phyloP scores from a whole-genome alignment of 2,329 filamentous ascomycete species.

The Xylariaceae sp. region DNA sequence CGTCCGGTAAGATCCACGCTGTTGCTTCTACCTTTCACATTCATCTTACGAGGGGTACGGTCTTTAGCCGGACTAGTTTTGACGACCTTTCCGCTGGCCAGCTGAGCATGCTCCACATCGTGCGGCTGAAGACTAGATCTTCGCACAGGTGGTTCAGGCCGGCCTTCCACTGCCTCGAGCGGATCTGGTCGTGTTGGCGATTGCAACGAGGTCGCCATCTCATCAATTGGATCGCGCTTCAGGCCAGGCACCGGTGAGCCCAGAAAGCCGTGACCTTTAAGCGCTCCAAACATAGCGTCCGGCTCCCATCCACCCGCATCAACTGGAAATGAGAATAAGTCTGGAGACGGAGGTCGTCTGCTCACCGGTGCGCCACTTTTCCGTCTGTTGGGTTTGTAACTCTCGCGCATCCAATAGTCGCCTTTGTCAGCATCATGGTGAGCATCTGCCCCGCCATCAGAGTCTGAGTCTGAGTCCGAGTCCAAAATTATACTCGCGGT shows the following conservation, averaged over 20 bases:
- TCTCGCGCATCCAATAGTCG: slow-evolving; percentile 57
- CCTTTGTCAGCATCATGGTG: slow-evolving; percentile 43
- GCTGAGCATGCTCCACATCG: slow-evolving; percentile 18
- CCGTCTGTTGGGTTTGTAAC: slow-evolving; percentile 38
- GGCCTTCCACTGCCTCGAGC: slow-evolving; percentile 27
- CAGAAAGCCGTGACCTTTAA: slow-evolving; percentile 33
- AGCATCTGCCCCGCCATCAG: slow-evolving; percentile 38
- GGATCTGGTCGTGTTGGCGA: slow-evolving; percentile 36
- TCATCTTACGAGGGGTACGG: slow-evolving; percentile 11
- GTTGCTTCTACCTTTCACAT: slow-evolving; percentile 25
- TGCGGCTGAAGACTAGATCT: slow-evolving; percentile 51
- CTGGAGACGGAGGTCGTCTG: slow-evolving; percentile 40
- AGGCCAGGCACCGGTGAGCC: slow-evolving; percentile 30
- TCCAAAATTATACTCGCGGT: slow-evolving; percentile 43
- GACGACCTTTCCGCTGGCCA: slow-evolving; percentile 17
- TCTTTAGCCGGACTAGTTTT: slow-evolving; percentile 21
- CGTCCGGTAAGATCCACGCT: slow-evolving; percentile 27
- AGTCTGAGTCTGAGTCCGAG: slow-evolving; percentile 49
- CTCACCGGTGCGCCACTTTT: slow-evolving; percentile 9
- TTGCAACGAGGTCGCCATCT: slow-evolving; percentile 42
- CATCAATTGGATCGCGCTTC: slow-evolving; percentile 42
- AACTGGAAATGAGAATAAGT: slow-evolving; percentile 51
- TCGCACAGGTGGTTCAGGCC: slow-evolving; percentile 43
- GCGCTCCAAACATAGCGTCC: slow-evolving; percentile 43
- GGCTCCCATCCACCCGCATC: slow-evolving; percentile 43